Evolutionary conservation across 176 grass and related monocot species (phyloP), one percentile per base, ranked within the genome.

Genomic region (Carex kokanica): DNA sequence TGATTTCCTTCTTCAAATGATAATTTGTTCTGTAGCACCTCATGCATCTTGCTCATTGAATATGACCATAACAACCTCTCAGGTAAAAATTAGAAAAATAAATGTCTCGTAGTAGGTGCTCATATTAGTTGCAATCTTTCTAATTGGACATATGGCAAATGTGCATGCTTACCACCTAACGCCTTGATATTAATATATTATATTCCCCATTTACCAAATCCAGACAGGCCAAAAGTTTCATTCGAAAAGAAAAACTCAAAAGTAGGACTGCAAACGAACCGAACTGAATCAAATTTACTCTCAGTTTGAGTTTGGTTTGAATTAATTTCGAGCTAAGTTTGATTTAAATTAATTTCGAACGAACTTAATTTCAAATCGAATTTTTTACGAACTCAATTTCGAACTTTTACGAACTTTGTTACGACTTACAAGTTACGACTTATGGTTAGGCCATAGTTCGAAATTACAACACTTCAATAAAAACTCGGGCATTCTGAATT

Each of bases 61-160:
- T 16, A 29, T 52, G 60, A 64, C 38, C 7, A 7, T 24, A 58
- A 16, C 27, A 11, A 80, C 34, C 11, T 54, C 13, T 58, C 36
- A 7, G 31, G 57, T 59, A n/a, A 36, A 60, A 80, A 41, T 10
- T 60, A 80, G 23, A 36, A 61, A 36, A 43, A 62, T 40, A 38
- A 78, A 2, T 3, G 21, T 12, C 27, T 18, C 2, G 45, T 8
- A 21, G 1, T 38, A 47, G 45, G 45, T 80, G 31, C 34, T 8
- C 13, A 6, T 23, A 62, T 34, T 32, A 40, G 17, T 62, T 61
- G 34, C 55, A 80, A 21, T 61, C 8, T 79, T 56, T 59, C 2
- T 34, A 79, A 77, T 77, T 31, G 17, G 49, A 55, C 49, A 55
- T 54, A 29, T 75, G 47, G 69, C 69, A 74, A 53, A 23, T 53